Evolutionary conservation across 2,329 filamentous ascomycete genomes (phyloP).

Genomic region (Fusarium torulosum): DNA sequence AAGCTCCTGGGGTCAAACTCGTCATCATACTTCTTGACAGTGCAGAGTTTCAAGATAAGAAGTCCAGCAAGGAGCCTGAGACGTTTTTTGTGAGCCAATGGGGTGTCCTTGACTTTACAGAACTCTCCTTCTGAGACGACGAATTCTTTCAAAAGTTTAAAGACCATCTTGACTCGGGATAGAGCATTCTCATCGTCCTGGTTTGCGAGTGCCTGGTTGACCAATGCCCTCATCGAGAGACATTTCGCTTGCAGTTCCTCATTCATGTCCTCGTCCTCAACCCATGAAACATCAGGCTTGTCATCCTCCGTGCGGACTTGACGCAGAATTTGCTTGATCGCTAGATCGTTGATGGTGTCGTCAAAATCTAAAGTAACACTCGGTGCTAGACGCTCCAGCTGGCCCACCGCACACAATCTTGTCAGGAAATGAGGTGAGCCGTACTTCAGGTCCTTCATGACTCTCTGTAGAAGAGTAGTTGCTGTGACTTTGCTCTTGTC

Average conservation of each 20-base stretch:
- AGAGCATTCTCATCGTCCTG: conserved; percentile 66
- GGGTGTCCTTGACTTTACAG: conserved; percentile 79
- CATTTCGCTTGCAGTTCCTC: conserved; percentile 87
- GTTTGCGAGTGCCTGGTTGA: conserved; percentile 81
- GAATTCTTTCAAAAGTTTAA: conserved; percentile 82
- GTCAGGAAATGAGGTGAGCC: conserved; percentile 80
- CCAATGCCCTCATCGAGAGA: conserved; percentile 85
- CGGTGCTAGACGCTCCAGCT: conserved; percentile 81
- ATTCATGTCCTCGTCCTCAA: conserved; percentile 75
- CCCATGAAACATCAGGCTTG: conserved; percentile 72
- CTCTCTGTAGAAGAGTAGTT: conserved; percentile 82
- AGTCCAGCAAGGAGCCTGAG: conserved; percentile 86
- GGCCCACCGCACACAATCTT: conserved; percentile 77
- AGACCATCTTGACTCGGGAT: conserved; percentile 74
- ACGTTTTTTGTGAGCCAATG: conserved; percentile 81
- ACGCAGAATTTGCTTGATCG: conserved; percentile 79
- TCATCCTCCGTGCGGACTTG: conserved; percentile 74
- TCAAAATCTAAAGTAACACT: conserved; percentile 78
- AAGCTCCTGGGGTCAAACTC: conserved; percentile 80
- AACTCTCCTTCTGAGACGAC: conserved; percentile 83
- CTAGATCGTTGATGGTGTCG: conserved; percentile 83
- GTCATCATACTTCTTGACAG: conserved; percentile 79
- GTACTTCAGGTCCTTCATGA: conserved; percentile 79
- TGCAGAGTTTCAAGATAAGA: conserved; percentile 85
- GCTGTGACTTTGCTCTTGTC: conserved; percentile 86